Percentiles rank a stretch among this genome's conserved stretches.
Evolutionary conservation across 2,329 filamentous ascomycete genomes (phyloP).

Genomic region (Dothideomycetes sp.): DNA sequence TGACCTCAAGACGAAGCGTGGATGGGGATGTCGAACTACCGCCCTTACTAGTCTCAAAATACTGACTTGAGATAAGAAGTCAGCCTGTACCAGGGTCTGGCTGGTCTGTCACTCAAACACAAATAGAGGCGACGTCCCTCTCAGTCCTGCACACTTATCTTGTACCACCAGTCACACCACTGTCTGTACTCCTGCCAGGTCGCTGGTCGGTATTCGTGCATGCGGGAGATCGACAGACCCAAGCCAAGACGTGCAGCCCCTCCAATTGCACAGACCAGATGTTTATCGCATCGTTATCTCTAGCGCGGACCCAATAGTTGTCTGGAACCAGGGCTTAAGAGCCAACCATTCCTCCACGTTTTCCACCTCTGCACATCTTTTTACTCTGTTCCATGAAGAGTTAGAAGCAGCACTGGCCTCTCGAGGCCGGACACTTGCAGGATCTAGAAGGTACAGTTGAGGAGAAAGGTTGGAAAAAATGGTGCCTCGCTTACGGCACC

Average conservation of each 20-base stretch:
- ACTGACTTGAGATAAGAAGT: no score
- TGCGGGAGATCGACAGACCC: background rate
- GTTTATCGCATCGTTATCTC: background rate
- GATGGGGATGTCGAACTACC: no score
- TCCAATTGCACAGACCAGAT: background rate
- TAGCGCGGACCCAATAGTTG: background rate
- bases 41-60: no score
- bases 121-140: no score
- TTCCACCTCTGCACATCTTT: background rate
- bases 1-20: background rate
- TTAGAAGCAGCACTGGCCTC: background rate
- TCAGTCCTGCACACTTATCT: no score
- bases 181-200: no score
- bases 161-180: no score
- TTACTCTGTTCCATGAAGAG: background rate
- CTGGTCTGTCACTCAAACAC: no score
- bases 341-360: background rate
- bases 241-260: background rate
- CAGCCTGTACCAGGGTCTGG: no score
- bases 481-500: constrained; percentile 9
- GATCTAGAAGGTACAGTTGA: background rate
- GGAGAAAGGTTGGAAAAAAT: constrained; percentile 6
- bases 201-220: no score
- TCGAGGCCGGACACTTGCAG: background rate
- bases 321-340: background rate